Evolutionary conservation across 352 stramenopile genomes (phyloP).

Genomic region (Globisporangium emineosum): DNA sequence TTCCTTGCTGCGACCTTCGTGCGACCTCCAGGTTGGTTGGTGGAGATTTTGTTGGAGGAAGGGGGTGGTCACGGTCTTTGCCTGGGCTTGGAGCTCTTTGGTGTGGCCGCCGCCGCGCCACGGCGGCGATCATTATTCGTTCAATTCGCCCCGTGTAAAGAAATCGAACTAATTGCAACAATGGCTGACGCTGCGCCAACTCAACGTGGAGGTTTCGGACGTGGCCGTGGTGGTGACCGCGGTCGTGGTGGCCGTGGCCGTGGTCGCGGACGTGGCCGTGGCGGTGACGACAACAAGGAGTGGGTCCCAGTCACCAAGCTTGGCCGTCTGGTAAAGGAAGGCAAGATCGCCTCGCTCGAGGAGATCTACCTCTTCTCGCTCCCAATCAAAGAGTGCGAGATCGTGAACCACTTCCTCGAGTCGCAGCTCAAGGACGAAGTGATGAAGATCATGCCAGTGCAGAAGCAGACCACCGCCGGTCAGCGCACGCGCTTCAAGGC

Average conservation of each 20-base stretch:
- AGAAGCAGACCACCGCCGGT: constrained; percentile 99
- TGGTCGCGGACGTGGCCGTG: constrained; percentile 81
- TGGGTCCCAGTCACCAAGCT: constrained; percentile 99
- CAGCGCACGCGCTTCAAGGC: constrained; percentile 99
- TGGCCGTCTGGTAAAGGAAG: constrained; percentile 99
- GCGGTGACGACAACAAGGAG: constrained; percentile 92
- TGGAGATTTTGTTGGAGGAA: constrained; percentile 18
- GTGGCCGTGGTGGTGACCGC: constrained; percentile 81
- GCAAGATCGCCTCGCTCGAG: constrained; percentile 99
- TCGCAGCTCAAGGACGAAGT: constrained; percentile 99
- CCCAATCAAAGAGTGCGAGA: constrained; percentile 99
- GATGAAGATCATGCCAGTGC: constrained; percentile 99
- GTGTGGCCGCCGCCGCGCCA: too few species aligned
- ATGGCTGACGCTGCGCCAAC: constrained; percentile 76
- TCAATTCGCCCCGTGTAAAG: constrained; percentile 75
- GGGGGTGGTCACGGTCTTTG: not conserved
- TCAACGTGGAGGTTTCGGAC: constrained; percentile 93
- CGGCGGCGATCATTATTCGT: constrained; percentile 48
- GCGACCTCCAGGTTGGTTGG: constrained; percentile 38
- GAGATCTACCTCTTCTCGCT: constrained; percentile 99
- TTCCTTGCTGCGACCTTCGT: constrained; percentile 26
- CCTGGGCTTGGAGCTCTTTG: not conserved
- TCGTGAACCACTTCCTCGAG: constrained; percentile 99
- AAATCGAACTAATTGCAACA: constrained; percentile 49
- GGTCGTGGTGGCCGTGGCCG: constrained; percentile 84